Percentiles rank a stretch among this genome's conserved stretches.
phyloP scores from a whole-genome alignment of 2,329 filamentous ascomycete genomes.

The Neonectria magnoliae region DNA sequence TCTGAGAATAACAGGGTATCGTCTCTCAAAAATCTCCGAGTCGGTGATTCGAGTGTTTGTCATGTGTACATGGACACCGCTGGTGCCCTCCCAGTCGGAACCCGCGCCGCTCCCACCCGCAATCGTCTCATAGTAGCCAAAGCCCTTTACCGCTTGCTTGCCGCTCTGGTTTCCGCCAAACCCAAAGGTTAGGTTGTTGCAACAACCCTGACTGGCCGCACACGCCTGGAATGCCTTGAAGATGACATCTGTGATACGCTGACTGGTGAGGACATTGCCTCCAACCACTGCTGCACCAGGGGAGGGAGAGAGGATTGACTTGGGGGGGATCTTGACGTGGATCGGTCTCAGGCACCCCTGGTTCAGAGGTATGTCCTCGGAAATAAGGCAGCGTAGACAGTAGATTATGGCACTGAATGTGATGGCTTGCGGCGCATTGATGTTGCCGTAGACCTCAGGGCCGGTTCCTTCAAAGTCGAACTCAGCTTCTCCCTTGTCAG shows the following conservation, averaged over 20 bases:
- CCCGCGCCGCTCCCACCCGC: conserved; percentile 75
- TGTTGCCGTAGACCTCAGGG: conserved; percentile 81
- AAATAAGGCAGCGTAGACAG: conserved; percentile 81
- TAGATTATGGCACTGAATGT: conserved; percentile 91
- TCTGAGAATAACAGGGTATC: conserved; percentile 76
- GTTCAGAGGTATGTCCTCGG: conserved; percentile 83
- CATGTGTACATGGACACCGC: conserved; percentile 64
- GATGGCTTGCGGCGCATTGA: conserved; percentile 84
- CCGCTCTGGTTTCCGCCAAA: conserved; percentile 64
- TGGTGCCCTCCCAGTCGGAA: conserved; percentile 57
- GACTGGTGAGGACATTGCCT: conserved; percentile 72
- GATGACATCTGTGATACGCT: conserved; percentile 57
- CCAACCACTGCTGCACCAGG: conserved; percentile 83
- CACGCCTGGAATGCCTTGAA: conserved; percentile 81
- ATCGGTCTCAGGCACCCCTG: conserved; percentile 84
- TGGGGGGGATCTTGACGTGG: conserved; percentile 76
- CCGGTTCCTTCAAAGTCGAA: conserved; percentile 87
- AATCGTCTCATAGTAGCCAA: conserved; percentile 70
- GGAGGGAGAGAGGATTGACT: conserved; percentile 78
- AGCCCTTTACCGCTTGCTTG: conserved; percentile 51
- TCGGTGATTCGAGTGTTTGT: conserved; percentile 82
- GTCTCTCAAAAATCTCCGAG: conserved; percentile 56
- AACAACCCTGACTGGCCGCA: conserved; percentile 81
- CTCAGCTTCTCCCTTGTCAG: conserved; percentile 77
- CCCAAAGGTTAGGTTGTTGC: conserved; percentile 86